A percentile compares a stretch with the other conserved stretches of the same genome.
These are phyloP conservation scores for Telfairia occidentalis DNA, from an alignment of 331 rosid genomes.

Conservation along the genomic window DNA sequence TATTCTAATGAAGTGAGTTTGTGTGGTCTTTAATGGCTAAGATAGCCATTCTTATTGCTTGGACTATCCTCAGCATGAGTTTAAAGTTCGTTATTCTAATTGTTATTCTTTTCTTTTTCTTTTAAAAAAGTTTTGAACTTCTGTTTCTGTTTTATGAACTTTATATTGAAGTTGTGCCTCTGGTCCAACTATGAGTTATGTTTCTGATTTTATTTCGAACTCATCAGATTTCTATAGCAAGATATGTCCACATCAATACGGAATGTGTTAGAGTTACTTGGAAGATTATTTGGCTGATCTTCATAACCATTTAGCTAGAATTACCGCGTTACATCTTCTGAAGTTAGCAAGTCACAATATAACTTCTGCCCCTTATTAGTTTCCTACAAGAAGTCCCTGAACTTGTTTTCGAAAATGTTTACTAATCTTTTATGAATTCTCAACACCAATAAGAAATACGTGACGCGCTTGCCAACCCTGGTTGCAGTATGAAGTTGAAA, in stretches of 20 bases:
- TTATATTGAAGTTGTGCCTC: neutral
- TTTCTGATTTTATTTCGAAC: neutral
- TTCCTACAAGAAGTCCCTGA: neutral
- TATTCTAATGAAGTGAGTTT: constrained; percentile 84
- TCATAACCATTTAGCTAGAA: neutral
- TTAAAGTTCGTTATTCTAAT: neutral
- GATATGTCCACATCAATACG: neutral
- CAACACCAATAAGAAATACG: neutral
- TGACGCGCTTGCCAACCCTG: neutral
- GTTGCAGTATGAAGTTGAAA: neutral
- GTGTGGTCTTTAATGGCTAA: neutral
- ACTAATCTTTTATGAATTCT: neutral
- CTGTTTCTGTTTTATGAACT: neutral
- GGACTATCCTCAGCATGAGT: neutral
- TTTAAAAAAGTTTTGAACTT: neutral
- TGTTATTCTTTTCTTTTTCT: neutral
- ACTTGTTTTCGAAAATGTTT: neutral
- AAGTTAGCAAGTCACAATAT: neutral
- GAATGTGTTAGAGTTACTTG: neutral
- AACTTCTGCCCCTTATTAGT: neutral
- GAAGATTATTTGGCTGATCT: neutral
- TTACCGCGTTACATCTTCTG: neutral
- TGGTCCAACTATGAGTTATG: neutral
- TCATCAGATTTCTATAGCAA: neutral
- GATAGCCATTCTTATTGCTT: neutral